phyloP scores from a whole-genome alignment of 2,329 filamentous ascomycete genomes.

The Corynespora cassiicola region DNA sequence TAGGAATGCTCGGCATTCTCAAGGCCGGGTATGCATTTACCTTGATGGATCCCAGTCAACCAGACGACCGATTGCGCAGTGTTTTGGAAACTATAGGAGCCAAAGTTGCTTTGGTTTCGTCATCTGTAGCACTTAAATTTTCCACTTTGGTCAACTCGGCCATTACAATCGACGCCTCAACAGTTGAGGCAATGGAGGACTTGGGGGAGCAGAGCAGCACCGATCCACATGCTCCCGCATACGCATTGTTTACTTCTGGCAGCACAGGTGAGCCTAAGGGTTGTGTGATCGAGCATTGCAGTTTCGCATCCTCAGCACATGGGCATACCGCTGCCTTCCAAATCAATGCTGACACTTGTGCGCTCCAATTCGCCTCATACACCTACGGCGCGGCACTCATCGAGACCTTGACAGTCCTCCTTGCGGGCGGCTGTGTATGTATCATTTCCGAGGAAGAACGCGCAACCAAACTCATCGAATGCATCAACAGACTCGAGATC shows the following conservation, averaged over 20 bases:
- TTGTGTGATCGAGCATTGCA: conserved; percentile 49
- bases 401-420: conserved; percentile 57
- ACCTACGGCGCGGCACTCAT: conserved; percentile 59
- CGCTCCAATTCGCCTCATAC: too few species aligned
- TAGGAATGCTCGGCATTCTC: conserved; percentile 49
- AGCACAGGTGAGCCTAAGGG: conserved; percentile 56
- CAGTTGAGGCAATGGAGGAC: too few species aligned
- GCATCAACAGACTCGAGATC: conserved; percentile 50
- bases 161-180: too few species aligned
- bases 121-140: conserved; percentile 7
- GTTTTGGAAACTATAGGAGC: conserved; percentile 34
- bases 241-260: conserved; percentile 61
- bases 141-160: conserved; percentile 3
- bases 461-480: too few species aligned
- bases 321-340: too few species aligned
- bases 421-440: conserved; percentile 55
- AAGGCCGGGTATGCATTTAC: conserved; percentile 53
- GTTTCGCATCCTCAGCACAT: conserved; percentile 15
- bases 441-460: conserved; percentile 60
- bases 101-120: conserved; percentile 16
- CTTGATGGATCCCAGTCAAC: conserved; percentile 36
- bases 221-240: conserved; percentile 50
- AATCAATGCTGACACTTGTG: too few species aligned
- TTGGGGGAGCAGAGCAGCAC: too few species aligned
- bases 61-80: conserved; percentile 31